Percentiles rank a stretch among this genome's conserved stretches.
These are phyloP conservation scores for Gautieria morchelliformis DNA, from an alignment of 768 basidiomycete species.

Conservation along the genomic window DNA sequence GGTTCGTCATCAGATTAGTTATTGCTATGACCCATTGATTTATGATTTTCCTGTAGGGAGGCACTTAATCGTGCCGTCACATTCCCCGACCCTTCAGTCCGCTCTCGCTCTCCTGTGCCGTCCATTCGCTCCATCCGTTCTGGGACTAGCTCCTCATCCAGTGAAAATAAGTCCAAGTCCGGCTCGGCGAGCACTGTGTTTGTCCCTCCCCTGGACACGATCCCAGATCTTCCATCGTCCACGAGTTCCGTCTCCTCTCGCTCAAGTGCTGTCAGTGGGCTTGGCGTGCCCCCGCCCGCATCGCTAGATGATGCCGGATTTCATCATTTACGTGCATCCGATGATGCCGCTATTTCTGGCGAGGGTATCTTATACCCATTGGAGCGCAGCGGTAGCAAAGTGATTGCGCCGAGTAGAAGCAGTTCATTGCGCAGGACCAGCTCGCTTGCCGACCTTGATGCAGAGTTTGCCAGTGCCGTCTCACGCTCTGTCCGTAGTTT, in stretches of 20 bases:
- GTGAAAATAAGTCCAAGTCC: slow-evolving; percentile 25
- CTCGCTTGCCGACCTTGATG: slow-evolving; percentile 68
- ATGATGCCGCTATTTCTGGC: slow-evolving; percentile 61
- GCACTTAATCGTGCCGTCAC: slow-evolving; percentile 58
- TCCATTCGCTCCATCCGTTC: slow-evolving; percentile 66
- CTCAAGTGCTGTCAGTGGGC: not conserved
- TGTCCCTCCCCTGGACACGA: slow-evolving; percentile 61
- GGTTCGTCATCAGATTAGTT: slow-evolving; percentile 39
- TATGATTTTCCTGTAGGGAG: slow-evolving; percentile 42
- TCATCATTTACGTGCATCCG: slow-evolving; percentile 41
- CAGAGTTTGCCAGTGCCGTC: slow-evolving; percentile 39
- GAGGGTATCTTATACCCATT: slow-evolving; percentile 63
- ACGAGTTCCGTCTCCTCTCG: slow-evolving; percentile 32
- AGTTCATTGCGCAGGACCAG: slow-evolving; percentile 54
- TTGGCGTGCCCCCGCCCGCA: slow-evolving; percentile 32
- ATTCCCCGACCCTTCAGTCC: slow-evolving; percentile 37
- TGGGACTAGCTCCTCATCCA: slow-evolving; percentile 33
- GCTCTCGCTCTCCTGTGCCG: slow-evolving; percentile 42
- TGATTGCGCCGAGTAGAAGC: slow-evolving; percentile 59
- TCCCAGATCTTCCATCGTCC: slow-evolving; percentile 45
- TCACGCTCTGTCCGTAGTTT: slow-evolving; percentile 21
- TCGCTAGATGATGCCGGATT: slow-evolving; percentile 34
- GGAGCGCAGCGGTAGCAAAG: slow-evolving; percentile 40
- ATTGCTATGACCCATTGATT: not conserved
- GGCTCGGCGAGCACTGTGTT: slow-evolving; percentile 69